These are phyloP conservation scores for Herpotrichia juniperi DNA, from an alignment of 2,329 filamentous ascomycete species.

Conservation along the genomic window DNA sequence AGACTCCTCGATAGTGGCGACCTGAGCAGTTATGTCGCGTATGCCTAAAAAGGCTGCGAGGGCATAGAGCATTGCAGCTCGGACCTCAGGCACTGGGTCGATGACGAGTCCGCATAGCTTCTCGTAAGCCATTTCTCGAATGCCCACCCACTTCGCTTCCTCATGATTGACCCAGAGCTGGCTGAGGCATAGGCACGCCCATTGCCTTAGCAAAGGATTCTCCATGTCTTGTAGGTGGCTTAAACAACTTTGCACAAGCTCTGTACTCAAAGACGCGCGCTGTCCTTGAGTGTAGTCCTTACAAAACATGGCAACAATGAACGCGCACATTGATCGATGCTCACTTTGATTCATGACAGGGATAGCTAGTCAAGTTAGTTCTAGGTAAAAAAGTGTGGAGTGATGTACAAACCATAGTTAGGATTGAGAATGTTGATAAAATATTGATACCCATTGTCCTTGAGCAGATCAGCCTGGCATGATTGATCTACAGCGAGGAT, in stretches of 20 bases:
- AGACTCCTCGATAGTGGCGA: constrained; percentile 87
- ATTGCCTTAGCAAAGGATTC: constrained; percentile 88
- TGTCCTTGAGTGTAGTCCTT: constrained; percentile 92
- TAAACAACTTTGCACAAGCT: constrained; percentile 88
- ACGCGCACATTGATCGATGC: constrained; percentile 98
- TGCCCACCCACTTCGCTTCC: constrained; percentile 96
- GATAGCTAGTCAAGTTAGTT: constrained; percentile 56
- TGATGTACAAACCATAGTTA: constrained; percentile 59
- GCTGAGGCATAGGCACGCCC: constrained; percentile 94
- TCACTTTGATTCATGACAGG: constrained; percentile 88
- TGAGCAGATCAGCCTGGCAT: constrained; percentile 91
- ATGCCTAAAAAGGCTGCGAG: constrained; percentile 95
- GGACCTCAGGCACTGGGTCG: constrained; percentile 89
- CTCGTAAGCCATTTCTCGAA: constrained; percentile 81
- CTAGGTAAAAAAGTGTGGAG: background rate
- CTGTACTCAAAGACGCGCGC: constrained; percentile 85
- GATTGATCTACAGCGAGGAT: constrained; percentile 94
- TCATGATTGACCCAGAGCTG: constrained; percentile 91
- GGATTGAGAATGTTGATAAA: constrained; percentile 93
- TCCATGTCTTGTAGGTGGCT: constrained; percentile 82
- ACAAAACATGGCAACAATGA: constrained; percentile 96
- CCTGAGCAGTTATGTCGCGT: constrained; percentile 87
- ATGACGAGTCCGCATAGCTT: constrained; percentile 81
- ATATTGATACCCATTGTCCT: constrained; percentile 96
- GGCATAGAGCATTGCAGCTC: constrained; percentile 90